phyloP scores from a whole-genome alignment of 768 basidiomycete genomes.

The Trametes maxima region DNA sequence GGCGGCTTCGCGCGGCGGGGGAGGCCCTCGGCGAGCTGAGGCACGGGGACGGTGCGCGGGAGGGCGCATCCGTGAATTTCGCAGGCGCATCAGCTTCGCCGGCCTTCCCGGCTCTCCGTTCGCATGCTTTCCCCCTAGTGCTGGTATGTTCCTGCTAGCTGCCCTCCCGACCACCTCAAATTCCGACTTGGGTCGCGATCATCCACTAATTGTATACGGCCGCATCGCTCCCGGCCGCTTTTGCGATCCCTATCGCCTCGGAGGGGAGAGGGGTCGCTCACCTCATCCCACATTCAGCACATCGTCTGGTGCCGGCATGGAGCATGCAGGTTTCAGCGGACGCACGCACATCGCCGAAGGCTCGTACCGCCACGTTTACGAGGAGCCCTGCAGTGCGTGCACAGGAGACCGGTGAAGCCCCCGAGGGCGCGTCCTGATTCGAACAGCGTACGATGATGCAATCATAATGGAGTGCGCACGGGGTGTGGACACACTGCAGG shows the following conservation, averaged over 20 bases:
- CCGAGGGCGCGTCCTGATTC: no score
- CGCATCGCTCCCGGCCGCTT: conserved; percentile 7
- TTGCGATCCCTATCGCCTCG: conserved; percentile 1
- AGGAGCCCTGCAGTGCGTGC: background rate
- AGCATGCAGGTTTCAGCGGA: background rate
- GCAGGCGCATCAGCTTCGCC: conserved; percentile 14
- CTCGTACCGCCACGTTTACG: background rate
- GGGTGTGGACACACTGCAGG: no score
- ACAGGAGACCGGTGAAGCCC: background rate
- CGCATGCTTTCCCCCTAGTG: background rate
- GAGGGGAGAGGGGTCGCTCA: background rate
- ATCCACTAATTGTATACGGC: background rate
- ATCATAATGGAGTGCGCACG: no score
- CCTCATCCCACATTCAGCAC: background rate
- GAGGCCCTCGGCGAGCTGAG: background rate
- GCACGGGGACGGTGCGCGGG: background rate
- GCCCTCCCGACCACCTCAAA: background rate
- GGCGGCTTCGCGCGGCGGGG: no score
- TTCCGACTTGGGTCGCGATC: background rate
- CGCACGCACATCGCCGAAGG: background rate
- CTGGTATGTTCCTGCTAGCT: background rate
- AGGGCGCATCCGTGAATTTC: conserved; percentile 4
- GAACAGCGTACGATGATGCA: no score
- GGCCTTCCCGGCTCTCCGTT: conserved; percentile 8
- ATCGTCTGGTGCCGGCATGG: background rate